Conservation (phyloP, 176 grass and related monocot species). For the Dendrocalamus sinicus region DNA sequence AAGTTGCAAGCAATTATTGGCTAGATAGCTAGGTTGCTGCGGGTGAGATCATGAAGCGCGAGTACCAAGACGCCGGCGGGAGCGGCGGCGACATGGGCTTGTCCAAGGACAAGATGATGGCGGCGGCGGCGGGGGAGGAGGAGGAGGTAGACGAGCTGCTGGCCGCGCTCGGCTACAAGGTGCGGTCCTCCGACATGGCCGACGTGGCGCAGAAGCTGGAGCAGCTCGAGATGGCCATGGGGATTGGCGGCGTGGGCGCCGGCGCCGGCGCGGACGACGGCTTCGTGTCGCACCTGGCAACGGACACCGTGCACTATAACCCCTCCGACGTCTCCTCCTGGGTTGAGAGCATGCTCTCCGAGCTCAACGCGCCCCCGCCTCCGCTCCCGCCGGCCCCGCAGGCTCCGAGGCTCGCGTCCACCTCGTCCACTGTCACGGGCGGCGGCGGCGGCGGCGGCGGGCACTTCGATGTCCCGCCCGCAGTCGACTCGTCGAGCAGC, state of each 20-base stretch:
- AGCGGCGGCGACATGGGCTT: conserved; percentile 32
- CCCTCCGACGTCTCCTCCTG: conserved; percentile 81
- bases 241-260: conserved; percentile 48
- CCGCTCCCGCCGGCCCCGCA: conserved; percentile 53
- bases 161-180: conserved; percentile 93
- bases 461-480: conserved; percentile 23
- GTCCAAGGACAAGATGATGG: conserved; percentile 54
- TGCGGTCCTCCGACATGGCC: conserved; percentile 91
- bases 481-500: conserved; percentile 62
- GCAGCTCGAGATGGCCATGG: conserved; percentile 99
- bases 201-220: conserved; percentile 98
- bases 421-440: conserved; percentile 44
- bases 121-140: conserved; percentile 43
- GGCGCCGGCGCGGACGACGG: conserved; percentile 43
- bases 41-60: conserved; percentile 68
- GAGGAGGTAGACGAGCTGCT: conserved; percentile 88
- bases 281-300: conserved; percentile 61
- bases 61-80: conserved; percentile 67
- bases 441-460: not conserved
- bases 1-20: conserved; percentile 42
- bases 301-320: conserved; percentile 89
- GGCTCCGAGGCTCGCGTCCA: conserved; percentile 2
- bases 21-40: conserved; percentile 15
- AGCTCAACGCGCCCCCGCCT: conserved; percentile 74
- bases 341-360: conserved; percentile 89